Evolutionary conservation across 257 asterid genomes (phyloP).

Genomic region (Mitragyna speciosa): DNA sequence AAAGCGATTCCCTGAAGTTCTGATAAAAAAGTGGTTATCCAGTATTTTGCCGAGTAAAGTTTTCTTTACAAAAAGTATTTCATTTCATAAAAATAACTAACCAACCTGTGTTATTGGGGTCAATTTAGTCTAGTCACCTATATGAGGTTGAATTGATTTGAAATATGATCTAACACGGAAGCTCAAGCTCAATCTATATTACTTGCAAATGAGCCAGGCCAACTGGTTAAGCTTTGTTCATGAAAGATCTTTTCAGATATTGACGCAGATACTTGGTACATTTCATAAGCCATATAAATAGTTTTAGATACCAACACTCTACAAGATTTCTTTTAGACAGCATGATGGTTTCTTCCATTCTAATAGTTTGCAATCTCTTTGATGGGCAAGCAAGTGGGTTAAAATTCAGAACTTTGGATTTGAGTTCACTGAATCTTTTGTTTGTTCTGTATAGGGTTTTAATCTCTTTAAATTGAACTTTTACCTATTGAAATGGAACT

Average conservation of each 20-base stretch:
- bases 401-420: neutral
- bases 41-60: too few relatives aligned
- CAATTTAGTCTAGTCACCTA: neutral
- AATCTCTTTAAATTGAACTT: neutral
- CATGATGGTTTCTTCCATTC: neutral
- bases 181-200: neutral
- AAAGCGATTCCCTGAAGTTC: neutral
- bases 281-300: neutral
- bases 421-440: neutral
- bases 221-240: neutral
- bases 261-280: neutral
- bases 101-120: neutral
- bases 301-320: neutral
- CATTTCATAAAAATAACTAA: neutral
- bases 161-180: neutral
- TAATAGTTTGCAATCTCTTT: neutral
- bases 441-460: neutral
- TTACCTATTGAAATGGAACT: neutral
- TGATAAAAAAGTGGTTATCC: too few relatives aligned
- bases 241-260: neutral
- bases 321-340: neutral
- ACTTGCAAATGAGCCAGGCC: neutral
- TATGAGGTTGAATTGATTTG: too few relatives aligned
- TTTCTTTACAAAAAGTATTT: too few relatives aligned
- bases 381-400: neutral